These are phyloP conservation scores for Calycina herbarum DNA, from an alignment of 2,329 filamentous ascomycete genomes.

Conservation along the genomic window DNA sequence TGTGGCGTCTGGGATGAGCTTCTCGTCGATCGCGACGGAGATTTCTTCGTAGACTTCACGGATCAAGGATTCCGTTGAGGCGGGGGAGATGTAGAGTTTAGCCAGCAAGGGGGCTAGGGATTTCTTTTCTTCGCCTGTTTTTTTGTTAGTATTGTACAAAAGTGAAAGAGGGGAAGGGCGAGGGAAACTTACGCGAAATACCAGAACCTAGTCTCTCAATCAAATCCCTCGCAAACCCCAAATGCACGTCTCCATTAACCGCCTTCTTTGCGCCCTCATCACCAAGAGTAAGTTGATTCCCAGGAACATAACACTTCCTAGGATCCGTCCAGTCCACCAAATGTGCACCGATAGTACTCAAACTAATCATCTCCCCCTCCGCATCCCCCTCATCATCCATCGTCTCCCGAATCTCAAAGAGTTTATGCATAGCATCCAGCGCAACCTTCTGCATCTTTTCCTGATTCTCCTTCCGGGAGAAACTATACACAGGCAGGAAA, in stretches of 20 bases:
- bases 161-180: conserved; percentile 5
- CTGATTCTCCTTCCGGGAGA: conserved; percentile 79
- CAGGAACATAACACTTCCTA: conserved; percentile 67
- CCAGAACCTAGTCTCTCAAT: conserved; percentile 70
- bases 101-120: conserved; percentile 73
- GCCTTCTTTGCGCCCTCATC: conserved; percentile 60
- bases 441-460: conserved; percentile 75
- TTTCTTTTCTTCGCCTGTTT: conserved; percentile 80
- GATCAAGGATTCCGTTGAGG: conserved; percentile 59
- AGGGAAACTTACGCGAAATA: conserved; percentile 59
- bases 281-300: conserved; percentile 42
- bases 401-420: conserved; percentile 71
- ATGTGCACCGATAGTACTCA: conserved; percentile 76
- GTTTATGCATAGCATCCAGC: conserved; percentile 71
- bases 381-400: conserved; percentile 75
- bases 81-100: conserved; percentile 77
- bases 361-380: conserved; percentile 74
- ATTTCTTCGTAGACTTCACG: conserved; percentile 58
- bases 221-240: conserved; percentile 75
- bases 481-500: conserved; percentile 93
- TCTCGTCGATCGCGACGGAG: conserved; percentile 62
- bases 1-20: conserved; percentile 58
- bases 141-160: conserved; percentile 35
- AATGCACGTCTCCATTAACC: conserved; percentile 75
- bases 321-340: conserved; percentile 95